Evolutionary conservation across 805 yeast genomes (phyloP), one percentile per base, ranked within the genome.

Genomic region (Millerozyma acaciae): DNA sequence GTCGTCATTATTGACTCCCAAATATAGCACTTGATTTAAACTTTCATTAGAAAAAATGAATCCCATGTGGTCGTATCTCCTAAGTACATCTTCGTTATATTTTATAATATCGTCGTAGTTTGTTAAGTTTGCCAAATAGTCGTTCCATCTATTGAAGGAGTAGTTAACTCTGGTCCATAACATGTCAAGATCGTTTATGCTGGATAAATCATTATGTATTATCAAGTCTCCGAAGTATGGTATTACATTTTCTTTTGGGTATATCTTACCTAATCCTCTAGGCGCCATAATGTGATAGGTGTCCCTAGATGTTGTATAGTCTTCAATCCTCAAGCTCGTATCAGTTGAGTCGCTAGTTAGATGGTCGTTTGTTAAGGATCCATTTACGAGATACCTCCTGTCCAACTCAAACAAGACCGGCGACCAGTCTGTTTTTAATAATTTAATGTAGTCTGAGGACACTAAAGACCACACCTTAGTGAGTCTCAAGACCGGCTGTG

Each of bases 141-240:
- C 84, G 43, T 79, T 76, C 97, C 97, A 90, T 50, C 93, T 77
- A 35, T 71, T 76, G 48, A 87, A 78, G 0, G 94, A 82, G 33
- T 80, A 78, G 37, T 75, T 70, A 4, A 88, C 76, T 31, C 85
- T 70, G 44, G 75, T 79, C 43, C 85, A 75, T 38, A 79, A 74
- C 28, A 75, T 70, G 38, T 80, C 84, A 41, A 84, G 73, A 30
- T 78, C 80, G 37, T 65, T 63, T 32, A 80, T 56, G 16, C 68
- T 62, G 3, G 55, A 35, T 3, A 47, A 34, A 17, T 38, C 33
- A 40, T 65, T 71, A 42, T 63, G 63, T 12, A 87, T 76, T 7
- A 78, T 66, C 43, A 89, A 65, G 52, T 89, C 97, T 8, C 96
- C 97, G 62, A 86, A 89, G 51, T 80, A 89, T 1, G 97, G 96